Evolutionary conservation across 257 asterid species (phyloP).

Genomic region (Datura wrightii): DNA sequence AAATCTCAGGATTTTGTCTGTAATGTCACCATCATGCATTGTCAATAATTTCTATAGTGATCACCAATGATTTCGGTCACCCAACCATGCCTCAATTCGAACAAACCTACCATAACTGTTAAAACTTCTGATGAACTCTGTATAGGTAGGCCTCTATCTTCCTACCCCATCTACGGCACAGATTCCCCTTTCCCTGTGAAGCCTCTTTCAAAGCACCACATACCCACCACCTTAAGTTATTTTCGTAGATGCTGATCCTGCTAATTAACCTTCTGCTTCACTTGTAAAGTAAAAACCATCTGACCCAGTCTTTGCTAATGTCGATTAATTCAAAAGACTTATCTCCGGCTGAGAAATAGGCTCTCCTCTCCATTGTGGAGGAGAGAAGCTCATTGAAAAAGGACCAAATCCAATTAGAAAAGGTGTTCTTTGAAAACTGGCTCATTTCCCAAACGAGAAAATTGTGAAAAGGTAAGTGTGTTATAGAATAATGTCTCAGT

Average conservation of each 20-base stretch:
- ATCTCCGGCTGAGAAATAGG: background rate
- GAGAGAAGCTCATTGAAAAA: background rate
- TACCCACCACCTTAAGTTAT: background rate
- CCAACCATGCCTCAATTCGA: background rate
- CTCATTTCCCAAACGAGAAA: background rate
- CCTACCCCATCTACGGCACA: background rate
- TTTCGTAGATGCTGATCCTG: background rate
- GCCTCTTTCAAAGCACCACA: background rate
- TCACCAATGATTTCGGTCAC: background rate
- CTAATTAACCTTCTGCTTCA: background rate
- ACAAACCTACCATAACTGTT: background rate
- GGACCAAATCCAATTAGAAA: background rate
- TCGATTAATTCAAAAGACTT: background rate
- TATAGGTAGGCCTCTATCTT: slow-evolving; percentile 10
- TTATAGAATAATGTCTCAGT: slow-evolving; percentile 2
- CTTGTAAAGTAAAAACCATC: background rate
- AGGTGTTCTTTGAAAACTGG: background rate
- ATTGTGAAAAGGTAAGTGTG: background rate
- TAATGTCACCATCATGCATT: background rate
- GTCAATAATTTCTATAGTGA: background rate
- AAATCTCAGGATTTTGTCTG: background rate
- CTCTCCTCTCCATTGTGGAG: background rate
- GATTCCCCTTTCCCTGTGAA: slow-evolving; percentile 1
- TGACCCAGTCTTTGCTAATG: background rate
- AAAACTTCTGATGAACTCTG: background rate